These are phyloP conservation scores for Zygosaccharomyces sapae DNA, from an alignment of 1,139 yeast species.

Conservation along the genomic window DNA sequence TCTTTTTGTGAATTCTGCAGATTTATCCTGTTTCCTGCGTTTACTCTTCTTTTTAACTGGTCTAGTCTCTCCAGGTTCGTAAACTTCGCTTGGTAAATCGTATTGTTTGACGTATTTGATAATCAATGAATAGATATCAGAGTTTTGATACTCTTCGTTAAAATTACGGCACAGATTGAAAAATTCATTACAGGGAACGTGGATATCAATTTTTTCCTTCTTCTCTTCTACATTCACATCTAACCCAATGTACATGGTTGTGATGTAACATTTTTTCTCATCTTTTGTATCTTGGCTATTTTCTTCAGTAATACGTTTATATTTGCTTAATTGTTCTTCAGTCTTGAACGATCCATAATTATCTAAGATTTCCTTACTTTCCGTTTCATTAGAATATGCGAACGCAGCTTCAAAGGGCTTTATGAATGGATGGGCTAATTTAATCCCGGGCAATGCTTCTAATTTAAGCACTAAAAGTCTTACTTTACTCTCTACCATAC, in stretches of 20 bases:
- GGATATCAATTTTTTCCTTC: slow-evolving; percentile 71
- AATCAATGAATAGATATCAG: slow-evolving; percentile 52
- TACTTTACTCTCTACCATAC: slow-evolving; percentile 84
- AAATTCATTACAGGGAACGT: slow-evolving; percentile 87
- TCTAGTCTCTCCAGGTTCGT: slow-evolving; percentile 68
- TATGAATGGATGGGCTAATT: slow-evolving; percentile 84
- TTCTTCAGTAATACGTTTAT: slow-evolving; percentile 36
- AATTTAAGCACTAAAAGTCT: slow-evolving; percentile 77
- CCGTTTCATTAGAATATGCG: slow-evolving; percentile 50
- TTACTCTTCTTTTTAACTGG: slow-evolving; percentile 60
- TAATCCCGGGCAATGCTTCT: slow-evolving; percentile 70
- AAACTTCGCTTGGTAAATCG: slow-evolving; percentile 83
- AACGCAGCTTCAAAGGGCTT: slow-evolving; percentile 65
- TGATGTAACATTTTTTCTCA: slow-evolving; percentile 52
- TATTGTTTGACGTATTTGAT: slow-evolving; percentile 75
- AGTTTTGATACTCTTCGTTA: slow-evolving; percentile 57
- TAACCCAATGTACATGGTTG: slow-evolving; percentile 78
- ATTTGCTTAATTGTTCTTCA: slow-evolving; percentile 40
- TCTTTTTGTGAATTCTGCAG: slow-evolving; percentile 28
- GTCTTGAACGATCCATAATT: slow-evolving; percentile 50
- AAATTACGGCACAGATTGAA: slow-evolving; percentile 73
- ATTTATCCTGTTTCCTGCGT: slow-evolving; percentile 39
- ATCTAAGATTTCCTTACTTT: slow-evolving; percentile 51
- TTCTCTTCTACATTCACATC: slow-evolving; percentile 55
- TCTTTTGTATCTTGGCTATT: slow-evolving; percentile 33